Base-by-base conservation (phyloP, 306 rosid genomes). In the Astragalus membranaceus region DNA sequence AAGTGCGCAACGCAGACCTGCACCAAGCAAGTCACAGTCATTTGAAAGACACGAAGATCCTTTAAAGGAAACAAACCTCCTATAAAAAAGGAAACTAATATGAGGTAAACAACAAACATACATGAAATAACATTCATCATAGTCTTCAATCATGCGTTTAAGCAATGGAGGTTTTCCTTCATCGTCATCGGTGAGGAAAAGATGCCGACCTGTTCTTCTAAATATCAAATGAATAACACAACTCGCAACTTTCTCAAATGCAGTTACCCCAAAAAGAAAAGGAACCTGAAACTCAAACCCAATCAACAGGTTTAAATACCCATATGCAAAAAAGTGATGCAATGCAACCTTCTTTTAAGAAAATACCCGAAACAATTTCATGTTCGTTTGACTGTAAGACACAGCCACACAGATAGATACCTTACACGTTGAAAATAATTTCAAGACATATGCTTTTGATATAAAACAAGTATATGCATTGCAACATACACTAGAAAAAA, bases 171-270 rank as follows among this genome's bases (percentile, higher is more conserved):
- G 89, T 83, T 87, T 91, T 81, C 97, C 92, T 75, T 83, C 81
- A 54, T 89, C 97, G 36, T 64, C 77, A 57, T 95, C 98, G 29
- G 85, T 88, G 17, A 95, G 91, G 81, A 95, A 95, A 70, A 95
- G 92, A 85, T 95, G 99, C 52, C 85, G 85, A n/a, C 99, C 99
- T 0, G 99, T 95, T 84, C 99, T 87, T 88, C 91, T 91, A 82
- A 95, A 89, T 75, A 95, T 89, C 81, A 65, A 91, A 85, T 95
- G 95, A 67, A 95, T 95, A 48, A 95, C 84, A 48, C 51, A 74
- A 69, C 86, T 85, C 43, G 99, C 99, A 58, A 73, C 17, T 72
- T 82, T 95, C 88, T 95, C 97, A 20, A 95, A 69, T 8, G 95
- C 96, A 82, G 88, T 37, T 54, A 95, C 84, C 62, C 99, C 99